Evolutionary conservation across 495 filamentous ascomycete genomes (phyloP).

Genomic region (Evernia prunastri): DNA sequence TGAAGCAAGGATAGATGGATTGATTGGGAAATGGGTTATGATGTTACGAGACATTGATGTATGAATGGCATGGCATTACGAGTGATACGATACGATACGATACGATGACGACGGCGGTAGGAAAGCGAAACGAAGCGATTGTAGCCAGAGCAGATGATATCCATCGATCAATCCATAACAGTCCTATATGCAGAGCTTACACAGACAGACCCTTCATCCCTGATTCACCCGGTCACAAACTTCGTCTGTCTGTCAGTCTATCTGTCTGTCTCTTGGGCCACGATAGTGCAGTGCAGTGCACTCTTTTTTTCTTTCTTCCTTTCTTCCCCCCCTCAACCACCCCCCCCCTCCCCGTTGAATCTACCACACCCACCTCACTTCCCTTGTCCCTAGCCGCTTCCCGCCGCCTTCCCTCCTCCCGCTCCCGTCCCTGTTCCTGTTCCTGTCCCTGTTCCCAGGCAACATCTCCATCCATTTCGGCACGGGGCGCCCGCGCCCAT

Average conservation of each 20-base stretch:
- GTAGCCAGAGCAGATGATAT: neutral
- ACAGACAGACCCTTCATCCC: neutral
- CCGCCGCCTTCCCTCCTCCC: neutral
- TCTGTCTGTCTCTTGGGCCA: too few relatives aligned
- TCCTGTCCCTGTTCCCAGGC: conserved; percentile 10
- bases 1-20: neutral
- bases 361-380: neutral
- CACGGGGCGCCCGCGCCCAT: too few relatives aligned
- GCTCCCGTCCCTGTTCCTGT: neutral
- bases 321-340: neutral
- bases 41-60: conserved; percentile 5
- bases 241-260: too few relatives aligned
- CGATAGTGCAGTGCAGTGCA: too few relatives aligned
- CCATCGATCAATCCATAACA: neutral
- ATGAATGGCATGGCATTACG: conserved; percentile 1
- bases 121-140: neutral
- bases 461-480: conserved; percentile 21
- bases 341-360: too few relatives aligned
- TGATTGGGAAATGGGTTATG: neutral
- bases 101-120: neutral
- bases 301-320: too few relatives aligned
- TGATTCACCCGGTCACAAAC: too few relatives aligned
- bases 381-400: neutral
- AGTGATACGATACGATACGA: too few relatives aligned
- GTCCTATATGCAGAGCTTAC: neutral